Base-by-base conservation (phyloP, 164 flowering plant species). In the Echeveria elegans region DNA sequence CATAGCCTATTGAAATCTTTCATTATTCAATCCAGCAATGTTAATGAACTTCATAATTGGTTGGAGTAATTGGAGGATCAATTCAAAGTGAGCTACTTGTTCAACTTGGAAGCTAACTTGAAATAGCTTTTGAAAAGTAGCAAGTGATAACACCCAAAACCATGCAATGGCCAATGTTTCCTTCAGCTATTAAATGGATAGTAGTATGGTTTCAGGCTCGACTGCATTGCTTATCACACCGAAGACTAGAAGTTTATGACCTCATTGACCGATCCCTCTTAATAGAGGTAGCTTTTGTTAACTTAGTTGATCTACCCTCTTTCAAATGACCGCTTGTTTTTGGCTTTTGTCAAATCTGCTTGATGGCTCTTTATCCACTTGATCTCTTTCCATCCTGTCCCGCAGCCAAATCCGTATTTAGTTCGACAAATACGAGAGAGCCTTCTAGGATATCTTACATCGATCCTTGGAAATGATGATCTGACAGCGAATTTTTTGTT, bases 401-500 rank as follows among this genome's bases (percentile, higher is more conserved):
- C 65, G 21, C 86, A 94, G 98, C 80, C 82, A 50, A 80, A 73
- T 23, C 78, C 88, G 5, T 59, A 68, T 67, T 37, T 78, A 43
- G 70, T 86, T 9, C 85, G 77, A 77, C 85, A 75, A 32, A 77
- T 82, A 60, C 82, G 99, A 71, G 92, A 83, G 67, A 67, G 82
- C 38, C 76, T 94, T 40, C 68, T 94, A 63, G 70, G 79, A 62
- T 79, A 91, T 82, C 93, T 91, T 41, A 82, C 92, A 6, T 32
- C 82, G 64, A 72, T 87, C 75, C 88, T 91, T 69, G 99, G 99
- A 11, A 83, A 86, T 76, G 99, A 94, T 79, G 80, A 77, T 16
- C 41, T 91, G 63, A 91, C 96, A 43, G 97, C 97, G 73, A 83
- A 91, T 18, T 88, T 79, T 67, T 34, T 91, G 74, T 74, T 94